Conservation (phyloP, 805 yeast species). For the Hanseniaspora occidentalis region DNA sequence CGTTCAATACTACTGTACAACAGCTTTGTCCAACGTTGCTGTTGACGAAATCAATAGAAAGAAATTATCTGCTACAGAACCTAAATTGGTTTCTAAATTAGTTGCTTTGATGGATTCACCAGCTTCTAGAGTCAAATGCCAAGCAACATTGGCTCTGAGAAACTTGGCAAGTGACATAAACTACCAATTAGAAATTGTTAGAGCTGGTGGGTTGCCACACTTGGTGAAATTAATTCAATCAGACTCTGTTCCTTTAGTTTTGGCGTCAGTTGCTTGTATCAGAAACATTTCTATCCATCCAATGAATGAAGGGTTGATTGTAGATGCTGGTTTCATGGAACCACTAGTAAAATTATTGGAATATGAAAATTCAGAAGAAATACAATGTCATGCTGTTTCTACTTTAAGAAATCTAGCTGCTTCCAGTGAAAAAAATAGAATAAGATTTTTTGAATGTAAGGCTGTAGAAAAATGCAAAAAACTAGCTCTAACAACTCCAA, state of each 20-base stretch:
- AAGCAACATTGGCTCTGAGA: slow-evolving; percentile 91
- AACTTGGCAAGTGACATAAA: slow-evolving; percentile 93
- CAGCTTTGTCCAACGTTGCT: slow-evolving; percentile 93
- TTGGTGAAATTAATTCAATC: slow-evolving; percentile 82
- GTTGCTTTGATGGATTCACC: slow-evolving; percentile 88
- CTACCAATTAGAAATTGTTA: slow-evolving; percentile 89
- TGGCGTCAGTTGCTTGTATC: slow-evolving; percentile 97
- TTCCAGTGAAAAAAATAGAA: slow-evolving; percentile 81
- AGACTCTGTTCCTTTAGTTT: slow-evolving; percentile 77
- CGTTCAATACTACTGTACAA: slow-evolving; percentile 96
- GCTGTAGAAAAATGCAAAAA: slow-evolving; percentile 90
- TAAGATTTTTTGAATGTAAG: slow-evolving; percentile 86
- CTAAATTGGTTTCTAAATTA: slow-evolving; percentile 75
- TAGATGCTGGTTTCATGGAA: slow-evolving; percentile 90
- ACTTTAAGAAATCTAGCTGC: slow-evolving; percentile 95
- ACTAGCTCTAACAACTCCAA: slow-evolving; percentile 73
- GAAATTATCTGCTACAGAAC: slow-evolving; percentile 82
- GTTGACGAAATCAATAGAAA: slow-evolving; percentile 89
- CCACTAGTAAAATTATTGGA: slow-evolving; percentile 81
- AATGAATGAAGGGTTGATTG: slow-evolving; percentile 85
- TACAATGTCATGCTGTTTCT: slow-evolving; percentile 96
- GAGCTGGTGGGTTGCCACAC: slow-evolving; percentile 92
- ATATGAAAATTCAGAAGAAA: slow-evolving; percentile 83
- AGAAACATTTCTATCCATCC: slow-evolving; percentile 96
- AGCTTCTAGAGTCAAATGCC: slow-evolving; percentile 93